phyloP scores from a whole-genome alignment of 1,284 basidiomycete species.

The Grifola frondosa region DNA sequence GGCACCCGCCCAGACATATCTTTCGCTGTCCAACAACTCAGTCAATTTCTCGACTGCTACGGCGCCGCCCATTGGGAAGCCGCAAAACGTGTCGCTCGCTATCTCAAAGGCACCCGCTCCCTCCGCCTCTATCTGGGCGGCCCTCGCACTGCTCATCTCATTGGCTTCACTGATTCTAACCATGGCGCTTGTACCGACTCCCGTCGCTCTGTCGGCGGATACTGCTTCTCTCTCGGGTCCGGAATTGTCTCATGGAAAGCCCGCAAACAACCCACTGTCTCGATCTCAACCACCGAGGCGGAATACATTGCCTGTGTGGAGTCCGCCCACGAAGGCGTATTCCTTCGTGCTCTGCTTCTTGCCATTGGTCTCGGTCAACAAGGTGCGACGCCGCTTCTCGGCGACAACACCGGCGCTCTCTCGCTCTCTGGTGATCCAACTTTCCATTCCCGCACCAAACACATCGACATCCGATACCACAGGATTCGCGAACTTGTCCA shows the following conservation, averaged over 20 bases:
- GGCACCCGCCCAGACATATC: conserved; percentile 17
- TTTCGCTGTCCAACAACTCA: conserved; percentile 14
- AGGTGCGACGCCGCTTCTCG: conserved; percentile 3
- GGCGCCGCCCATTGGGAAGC: conserved; percentile 22
- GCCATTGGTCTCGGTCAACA: conserved; percentile 1
- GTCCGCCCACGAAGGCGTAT: conserved; percentile 24
- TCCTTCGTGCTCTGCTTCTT: conserved; percentile 15
- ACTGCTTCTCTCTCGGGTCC: conserved; percentile 27
- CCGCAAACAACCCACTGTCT: conserved; percentile 31
- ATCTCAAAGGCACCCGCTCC: conserved; percentile 25
- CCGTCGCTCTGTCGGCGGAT: conserved; percentile 24
- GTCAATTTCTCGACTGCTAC: conserved; percentile 14
- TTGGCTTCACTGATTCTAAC: conserved; percentile 42
- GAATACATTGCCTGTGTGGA: conserved; percentile 25
- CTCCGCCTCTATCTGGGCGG: conserved; percentile 19
- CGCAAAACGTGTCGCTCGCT: conserved; percentile 23
- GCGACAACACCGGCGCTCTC: conserved; percentile 18
- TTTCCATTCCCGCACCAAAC: conserved; percentile 18
- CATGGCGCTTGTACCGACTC: conserved; percentile 10
- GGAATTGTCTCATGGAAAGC: conserved; percentile 30
- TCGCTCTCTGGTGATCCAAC: conserved; percentile 8
- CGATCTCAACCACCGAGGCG: conserved; percentile 30
- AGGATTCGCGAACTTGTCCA: conserved; percentile 13
- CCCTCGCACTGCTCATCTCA: conserved; percentile 14
- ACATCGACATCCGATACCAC: conserved; percentile 20